phyloP scores from a whole-genome alignment of 768 basidiomycete genomes.

The Pulveroboletus ravenelii region DNA sequence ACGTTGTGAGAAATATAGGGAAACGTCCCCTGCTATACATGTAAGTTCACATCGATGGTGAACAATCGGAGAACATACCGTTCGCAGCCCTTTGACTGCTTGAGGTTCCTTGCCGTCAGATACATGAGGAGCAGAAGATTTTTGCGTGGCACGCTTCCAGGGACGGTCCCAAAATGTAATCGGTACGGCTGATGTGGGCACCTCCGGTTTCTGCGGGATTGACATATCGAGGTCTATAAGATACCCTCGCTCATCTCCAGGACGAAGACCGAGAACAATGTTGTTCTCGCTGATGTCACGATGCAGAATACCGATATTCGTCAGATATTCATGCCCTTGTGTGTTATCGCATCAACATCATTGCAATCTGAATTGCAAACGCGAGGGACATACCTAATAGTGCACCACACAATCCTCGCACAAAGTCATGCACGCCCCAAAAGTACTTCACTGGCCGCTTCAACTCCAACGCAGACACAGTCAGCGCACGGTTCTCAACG shows the following conservation, averaged over 20 bases:
- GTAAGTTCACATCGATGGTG: too few species aligned
- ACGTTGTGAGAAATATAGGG: too few species aligned
- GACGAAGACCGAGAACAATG: slow-evolving; percentile 23
- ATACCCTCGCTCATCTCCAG: background rate
- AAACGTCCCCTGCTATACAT: too few species aligned
- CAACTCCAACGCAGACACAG: background rate
- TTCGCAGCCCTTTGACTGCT: too few species aligned
- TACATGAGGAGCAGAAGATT: too few species aligned
- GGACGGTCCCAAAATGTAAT: background rate
- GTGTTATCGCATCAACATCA: too few species aligned
- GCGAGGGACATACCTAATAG: slow-evolving; percentile 5
- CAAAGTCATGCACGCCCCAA: slow-evolving; percentile 12
- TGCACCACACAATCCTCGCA: slow-evolving; percentile 12
- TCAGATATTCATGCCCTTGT: background rate
- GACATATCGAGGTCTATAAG: slow-evolving; percentile 15
- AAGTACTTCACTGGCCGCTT: too few species aligned
- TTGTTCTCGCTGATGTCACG: slow-evolving; percentile 30
- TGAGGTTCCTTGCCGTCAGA: too few species aligned
- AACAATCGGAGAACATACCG: too few species aligned
- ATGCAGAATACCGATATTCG: slow-evolving; percentile 14
- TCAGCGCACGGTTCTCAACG: background rate
- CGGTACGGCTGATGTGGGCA: background rate
- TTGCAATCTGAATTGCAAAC: too few species aligned
- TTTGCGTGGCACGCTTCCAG: too few species aligned
- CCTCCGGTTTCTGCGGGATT: background rate